A percentile compares a stretch with the other conserved stretches of the same genome.
phyloP scores from a whole-genome alignment of 1,284 basidiomycete genomes.

The Anthracocystis panici-leucophaei region DNA sequence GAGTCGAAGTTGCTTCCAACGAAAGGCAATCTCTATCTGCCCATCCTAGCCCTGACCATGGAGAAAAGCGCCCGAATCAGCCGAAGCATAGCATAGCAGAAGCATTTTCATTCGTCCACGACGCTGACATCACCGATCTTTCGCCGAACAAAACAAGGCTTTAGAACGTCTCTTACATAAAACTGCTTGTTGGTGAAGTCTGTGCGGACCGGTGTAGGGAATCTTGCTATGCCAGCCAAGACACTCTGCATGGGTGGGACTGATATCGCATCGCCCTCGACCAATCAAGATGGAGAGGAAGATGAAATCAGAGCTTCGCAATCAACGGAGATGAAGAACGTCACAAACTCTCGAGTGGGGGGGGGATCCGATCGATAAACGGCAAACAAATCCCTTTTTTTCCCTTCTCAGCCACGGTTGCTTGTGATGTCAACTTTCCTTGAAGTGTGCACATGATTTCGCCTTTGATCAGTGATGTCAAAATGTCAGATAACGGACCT shows the following conservation, averaged over 20 bases:
- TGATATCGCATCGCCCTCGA: conserved; percentile 17
- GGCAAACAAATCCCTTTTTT: neutral
- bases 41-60: conserved; percentile 3
- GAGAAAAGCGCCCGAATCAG: conserved; percentile 16
- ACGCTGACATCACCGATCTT: conserved; percentile 15
- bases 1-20: too few relatives aligned
- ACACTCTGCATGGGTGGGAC: neutral
- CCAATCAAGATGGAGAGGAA: conserved; percentile 27
- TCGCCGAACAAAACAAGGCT: conserved; percentile 6
- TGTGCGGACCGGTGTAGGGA: conserved; percentile 4
- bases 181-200: conserved; percentile 1
- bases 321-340: conserved; percentile 3
- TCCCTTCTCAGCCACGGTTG: neutral
- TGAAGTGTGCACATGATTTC: neutral
- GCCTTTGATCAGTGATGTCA: conserved; percentile 2
- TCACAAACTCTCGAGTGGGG: conserved; percentile 12
- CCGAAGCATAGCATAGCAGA: conserved; percentile 3
- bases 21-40: too few relatives aligned
- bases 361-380: conserved; percentile 34
- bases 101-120: neutral
- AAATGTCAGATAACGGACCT: conserved; percentile 22
- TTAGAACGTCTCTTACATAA: neutral
- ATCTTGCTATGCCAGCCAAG: too few relatives aligned
- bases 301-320: conserved; percentile 16
- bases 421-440: neutral